phyloP scores from a whole-genome alignment of 1,139 yeast species.

The Candida freyschussii region DNA sequence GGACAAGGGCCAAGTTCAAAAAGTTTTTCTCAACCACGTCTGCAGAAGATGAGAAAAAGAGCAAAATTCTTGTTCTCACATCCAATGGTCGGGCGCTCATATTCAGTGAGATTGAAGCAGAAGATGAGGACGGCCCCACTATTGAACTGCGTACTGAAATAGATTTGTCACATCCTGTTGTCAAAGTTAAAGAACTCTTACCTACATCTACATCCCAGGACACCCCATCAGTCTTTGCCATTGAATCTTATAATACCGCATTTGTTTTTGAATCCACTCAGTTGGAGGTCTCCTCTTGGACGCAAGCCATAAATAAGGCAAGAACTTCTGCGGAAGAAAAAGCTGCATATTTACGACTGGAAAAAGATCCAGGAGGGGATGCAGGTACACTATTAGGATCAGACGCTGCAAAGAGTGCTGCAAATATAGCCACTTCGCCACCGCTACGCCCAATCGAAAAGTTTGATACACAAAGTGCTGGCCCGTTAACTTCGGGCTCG shows the following conservation, averaged over 20 bases:
- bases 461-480: conserved; percentile 3
- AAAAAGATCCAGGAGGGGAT: conserved; percentile 28
- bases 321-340: conserved; percentile 46
- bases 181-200: conserved; percentile 48
- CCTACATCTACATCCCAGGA: conserved; percentile 33
- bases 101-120: conserved; percentile 30
- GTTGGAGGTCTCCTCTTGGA: conserved; percentile 50
- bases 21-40: conserved; percentile 27
- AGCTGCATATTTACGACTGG: conserved; percentile 24
- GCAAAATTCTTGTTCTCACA: conserved; percentile 47
- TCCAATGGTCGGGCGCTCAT: conserved; percentile 52
- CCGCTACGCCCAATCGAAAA: conserved; percentile 8
- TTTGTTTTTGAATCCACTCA: conserved; percentile 56
- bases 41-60: conserved; percentile 21
- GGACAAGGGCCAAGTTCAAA: conserved; percentile 23
- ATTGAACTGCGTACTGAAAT: conserved; percentile 46
- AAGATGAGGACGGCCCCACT: conserved; percentile 25
- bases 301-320: conserved; percentile 47
- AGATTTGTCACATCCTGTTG: conserved; percentile 41
- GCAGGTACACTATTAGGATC: conserved; percentile 29
- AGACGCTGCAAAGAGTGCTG: conserved; percentile 31
- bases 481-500: conserved; percentile 8
- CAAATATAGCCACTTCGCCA: conserved; percentile 27
- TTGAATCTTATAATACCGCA: conserved; percentile 43
- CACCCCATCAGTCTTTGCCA: conserved; percentile 46